phyloP scores from a whole-genome alignment of 2,329 filamentous ascomycete genomes.

The Zymoseptoria passerinii region DNA sequence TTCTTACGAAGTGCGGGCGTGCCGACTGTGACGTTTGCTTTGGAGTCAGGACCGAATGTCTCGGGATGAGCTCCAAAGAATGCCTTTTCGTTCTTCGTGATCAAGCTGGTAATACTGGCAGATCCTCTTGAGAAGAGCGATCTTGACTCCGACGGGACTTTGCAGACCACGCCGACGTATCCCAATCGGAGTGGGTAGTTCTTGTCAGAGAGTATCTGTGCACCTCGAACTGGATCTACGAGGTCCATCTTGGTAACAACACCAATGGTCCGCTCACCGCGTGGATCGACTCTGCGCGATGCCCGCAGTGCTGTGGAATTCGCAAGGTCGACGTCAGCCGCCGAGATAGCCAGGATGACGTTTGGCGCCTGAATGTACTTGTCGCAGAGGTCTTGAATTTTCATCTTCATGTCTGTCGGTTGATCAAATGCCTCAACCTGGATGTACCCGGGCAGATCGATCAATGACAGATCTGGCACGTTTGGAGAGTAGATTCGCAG shows the following conservation, averaged over 20 bases:
- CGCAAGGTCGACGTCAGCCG: conserved; percentile 91
- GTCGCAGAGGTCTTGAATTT: conserved; percentile 91
- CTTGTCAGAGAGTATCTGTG: conserved; percentile 70
- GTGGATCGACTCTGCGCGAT: conserved; percentile 82
- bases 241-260: conserved; percentile 99
- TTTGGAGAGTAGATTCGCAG: conserved; percentile 91
- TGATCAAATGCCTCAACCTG: conserved; percentile 90
- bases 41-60: conserved; percentile 66
- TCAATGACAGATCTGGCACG: conserved; percentile 89
- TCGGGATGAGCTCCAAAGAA: conserved; percentile 78
- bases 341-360: conserved; percentile 92
- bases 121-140: conserved; percentile 78
- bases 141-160: conserved; percentile 55
- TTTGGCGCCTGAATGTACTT: conserved; percentile 97
- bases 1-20: conserved; percentile 86
- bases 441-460: conserved; percentile 94
- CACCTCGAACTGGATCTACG: conserved; percentile 73
- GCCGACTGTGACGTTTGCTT: conserved; percentile 58
- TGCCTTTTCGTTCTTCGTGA: conserved; percentile 77
- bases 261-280: conserved; percentile 92
- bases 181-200: conserved; percentile 93
- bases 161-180: conserved; percentile 90
- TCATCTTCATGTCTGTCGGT: conserved; percentile 83
- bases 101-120: conserved; percentile 69
- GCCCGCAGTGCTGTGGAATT: conserved; percentile 90